Evolutionary conservation across 495 filamentous ascomycete species (phyloP).

Genomic region (Amorphotheca resinae): DNA sequence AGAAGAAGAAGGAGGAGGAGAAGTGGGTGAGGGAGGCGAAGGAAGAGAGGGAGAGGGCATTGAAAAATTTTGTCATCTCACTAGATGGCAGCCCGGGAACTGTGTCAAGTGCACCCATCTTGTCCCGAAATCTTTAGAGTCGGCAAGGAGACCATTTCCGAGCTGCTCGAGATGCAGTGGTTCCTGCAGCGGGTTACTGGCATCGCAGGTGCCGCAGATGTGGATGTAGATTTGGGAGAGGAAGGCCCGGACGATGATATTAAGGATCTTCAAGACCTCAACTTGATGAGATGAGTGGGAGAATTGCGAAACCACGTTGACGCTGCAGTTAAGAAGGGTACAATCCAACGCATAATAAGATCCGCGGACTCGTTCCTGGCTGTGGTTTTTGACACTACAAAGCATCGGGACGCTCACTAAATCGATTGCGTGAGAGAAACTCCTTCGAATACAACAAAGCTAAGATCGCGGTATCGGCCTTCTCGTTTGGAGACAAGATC

Average conservation of each 20-base stretch:
- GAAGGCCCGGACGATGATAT: too few species aligned
- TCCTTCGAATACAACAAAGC: too few species aligned
- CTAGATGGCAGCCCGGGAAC: constrained; percentile 2
- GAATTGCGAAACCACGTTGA: too few species aligned
- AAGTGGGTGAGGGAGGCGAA: neutral
- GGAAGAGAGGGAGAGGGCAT: neutral
- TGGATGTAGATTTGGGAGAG: neutral
- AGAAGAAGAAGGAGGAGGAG: constrained; percentile 5
- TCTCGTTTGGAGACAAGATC: too few species aligned
- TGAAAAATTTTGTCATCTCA: constrained; percentile 8
- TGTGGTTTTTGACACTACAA: too few species aligned
- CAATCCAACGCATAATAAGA: too few species aligned
- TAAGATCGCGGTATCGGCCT: too few species aligned
- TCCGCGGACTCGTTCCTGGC: too few species aligned
- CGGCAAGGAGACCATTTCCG: neutral
- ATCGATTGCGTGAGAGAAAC: too few species aligned
- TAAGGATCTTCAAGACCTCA: neutral
- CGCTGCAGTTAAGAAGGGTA: too few species aligned
- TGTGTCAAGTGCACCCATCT: constrained; percentile 4
- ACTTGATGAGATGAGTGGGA: too few species aligned
- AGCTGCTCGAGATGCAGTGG: neutral
- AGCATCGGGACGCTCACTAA: too few species aligned
- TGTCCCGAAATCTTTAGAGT: constrained; percentile 7
- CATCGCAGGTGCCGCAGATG: neutral
- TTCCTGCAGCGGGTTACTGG: neutral